Evolutionary conservation across 306 rosid genomes (phyloP).

Genomic region (Dryas drummondii): DNA sequence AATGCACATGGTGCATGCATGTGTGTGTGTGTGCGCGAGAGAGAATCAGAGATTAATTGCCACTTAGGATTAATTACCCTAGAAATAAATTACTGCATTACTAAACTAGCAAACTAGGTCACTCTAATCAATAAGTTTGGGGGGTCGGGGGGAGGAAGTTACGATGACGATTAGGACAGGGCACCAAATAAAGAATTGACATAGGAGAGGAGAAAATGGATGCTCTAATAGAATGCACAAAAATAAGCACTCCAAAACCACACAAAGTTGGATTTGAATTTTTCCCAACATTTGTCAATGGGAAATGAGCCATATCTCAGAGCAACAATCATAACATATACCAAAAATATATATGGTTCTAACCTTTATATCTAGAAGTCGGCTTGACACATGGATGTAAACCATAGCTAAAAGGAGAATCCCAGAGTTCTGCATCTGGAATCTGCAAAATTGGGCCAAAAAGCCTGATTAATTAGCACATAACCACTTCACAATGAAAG

Average conservation of each 20-base stretch:
- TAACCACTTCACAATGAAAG: background rate
- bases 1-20: background rate
- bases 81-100: background rate
- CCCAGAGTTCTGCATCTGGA: conserved; percentile 53
- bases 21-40: background rate
- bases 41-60: conserved; percentile 4
- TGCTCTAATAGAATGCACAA: too few species aligned
- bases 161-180: background rate
- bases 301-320: background rate
- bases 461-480: background rate
- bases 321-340: background rate
- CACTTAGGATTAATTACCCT: background rate
- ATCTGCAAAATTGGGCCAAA: conserved; percentile 21
- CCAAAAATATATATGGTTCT: conserved; percentile 10
- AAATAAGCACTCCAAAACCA: background rate
- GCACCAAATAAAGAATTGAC: too few species aligned
- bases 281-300: background rate
- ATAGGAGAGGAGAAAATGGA: too few species aligned
- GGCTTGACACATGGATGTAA: conserved; percentile 67
- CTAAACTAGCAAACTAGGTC: background rate
- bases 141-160: background rate
- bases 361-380: conserved; percentile 73
- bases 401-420: conserved; percentile 55
- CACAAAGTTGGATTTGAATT: background rate
- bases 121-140: background rate